Base-by-base conservation (phyloP, 2,329 filamentous ascomycete species). In the Sarocladium kiliense region DNA sequence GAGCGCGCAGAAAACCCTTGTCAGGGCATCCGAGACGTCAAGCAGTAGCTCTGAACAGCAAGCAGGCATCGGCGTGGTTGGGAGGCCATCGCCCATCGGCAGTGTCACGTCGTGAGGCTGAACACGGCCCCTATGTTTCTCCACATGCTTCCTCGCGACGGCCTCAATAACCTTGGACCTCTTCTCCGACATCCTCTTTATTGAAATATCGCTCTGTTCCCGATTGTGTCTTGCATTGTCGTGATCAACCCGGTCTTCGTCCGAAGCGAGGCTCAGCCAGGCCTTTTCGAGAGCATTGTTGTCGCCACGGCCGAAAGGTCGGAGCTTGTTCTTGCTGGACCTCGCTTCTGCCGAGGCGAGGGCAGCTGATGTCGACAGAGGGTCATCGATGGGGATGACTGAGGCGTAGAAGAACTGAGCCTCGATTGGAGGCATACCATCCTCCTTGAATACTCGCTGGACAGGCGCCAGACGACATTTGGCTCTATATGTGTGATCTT, bases 391-490 rank as follows among this genome's bases (percentile, higher is more conserved):
- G 27, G 91, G 87, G 51, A 93, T 80, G 12, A 85, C 76, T 11
- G 91, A 94, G 14, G 85, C 81, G 70, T 96, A 96, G 71, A 96
- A 96, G 74, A 91, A 96, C 59, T 91, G 89, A 21, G 87, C 79
- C 30, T 79, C 77, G 54, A 88, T 69, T 0, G 82, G 78, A 16
- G 88, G 87, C 23, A 81, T 76, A 54, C 73, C 75, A 54, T 77
- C 71, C 44, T 72, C 67, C 55, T 70, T 69, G 23, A 67, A 58
- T 25, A 69, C 62, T 26, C 70, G 69, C 64, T 71, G 62, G 56
- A 75, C 63, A 64, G 79, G 77, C 12, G 78, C 74, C 37, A 83
- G 71, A 36, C 78, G 79, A 65, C 86, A 89, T 55, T 76, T 78
- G 25, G 78, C 68, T 57, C 81, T 81, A 61, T 81, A 82, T 12